Evolutionary conservation across 179 eudicot genomes (phyloP).

Genomic region (Vitellaria paradoxa): DNA sequence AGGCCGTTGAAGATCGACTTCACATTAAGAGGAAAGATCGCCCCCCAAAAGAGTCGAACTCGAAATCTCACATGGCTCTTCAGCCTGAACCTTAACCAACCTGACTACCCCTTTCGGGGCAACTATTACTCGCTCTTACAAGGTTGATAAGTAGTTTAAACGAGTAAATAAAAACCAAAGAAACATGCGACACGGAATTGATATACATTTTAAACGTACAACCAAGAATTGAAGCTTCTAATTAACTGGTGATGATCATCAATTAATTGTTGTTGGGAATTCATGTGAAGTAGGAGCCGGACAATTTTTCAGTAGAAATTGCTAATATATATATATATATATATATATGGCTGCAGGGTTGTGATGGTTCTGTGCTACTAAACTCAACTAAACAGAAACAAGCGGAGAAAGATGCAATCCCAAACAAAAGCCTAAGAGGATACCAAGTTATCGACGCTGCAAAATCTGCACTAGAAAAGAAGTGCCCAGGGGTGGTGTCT

Average conservation of each 20-base stretch:
- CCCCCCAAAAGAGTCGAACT: too few species aligned
- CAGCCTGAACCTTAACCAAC: too few species aligned
- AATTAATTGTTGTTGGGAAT: not conserved
- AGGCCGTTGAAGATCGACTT: too few species aligned
- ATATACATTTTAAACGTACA: not conserved
- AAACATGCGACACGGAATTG: too few species aligned
- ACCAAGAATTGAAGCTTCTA: not conserved
- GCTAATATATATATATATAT: not conserved
- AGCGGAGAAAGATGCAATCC: conserved; percentile 21
- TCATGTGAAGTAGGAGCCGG: not conserved
- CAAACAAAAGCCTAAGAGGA: conserved; percentile 21
- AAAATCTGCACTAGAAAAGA: conserved; percentile 26
- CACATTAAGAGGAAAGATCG: too few species aligned
- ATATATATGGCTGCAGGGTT: conserved; percentile 16
- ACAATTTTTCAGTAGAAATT: too few species aligned
- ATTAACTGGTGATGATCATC: not conserved
- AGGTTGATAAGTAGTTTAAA: too few species aligned
- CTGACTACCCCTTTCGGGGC: too few species aligned
- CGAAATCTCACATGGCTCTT: too few species aligned
- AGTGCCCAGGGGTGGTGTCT: conserved; percentile 32
- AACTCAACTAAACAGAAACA: conserved; percentile 6
- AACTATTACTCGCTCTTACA: too few species aligned
- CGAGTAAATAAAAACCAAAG: too few species aligned
- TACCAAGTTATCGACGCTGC: conserved; percentile 27
- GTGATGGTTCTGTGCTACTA: conserved; percentile 26